A percentile compares a stretch with the other conserved stretches of the same genome.
Evolutionary conservation across 768 basidiomycete genomes (phyloP).

Genomic region (Mycena filopes): DNA sequence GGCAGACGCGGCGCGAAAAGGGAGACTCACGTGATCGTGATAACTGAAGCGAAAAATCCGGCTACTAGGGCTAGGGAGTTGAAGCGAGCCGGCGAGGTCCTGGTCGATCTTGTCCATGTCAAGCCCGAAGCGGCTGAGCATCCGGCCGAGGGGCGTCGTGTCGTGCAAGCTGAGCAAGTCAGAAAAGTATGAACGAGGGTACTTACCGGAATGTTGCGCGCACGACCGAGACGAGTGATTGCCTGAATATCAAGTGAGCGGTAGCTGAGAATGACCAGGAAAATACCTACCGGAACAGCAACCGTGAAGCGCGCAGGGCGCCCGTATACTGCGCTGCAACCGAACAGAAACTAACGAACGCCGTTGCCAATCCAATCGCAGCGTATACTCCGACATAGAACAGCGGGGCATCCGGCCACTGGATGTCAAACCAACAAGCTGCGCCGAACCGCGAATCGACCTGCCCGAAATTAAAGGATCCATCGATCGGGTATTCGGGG

Average conservation of each 20-base stretch:
- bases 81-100: no score
- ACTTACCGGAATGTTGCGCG: conserved; percentile 67
- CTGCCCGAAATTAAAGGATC: no score
- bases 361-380: conserved; percentile 60
- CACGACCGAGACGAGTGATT: conserved; percentile 60
- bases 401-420: no score
- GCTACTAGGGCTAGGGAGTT: conserved; percentile 52
- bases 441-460: no score
- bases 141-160: conserved; percentile 80
- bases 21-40: not conserved
- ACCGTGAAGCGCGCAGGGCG: conserved; percentile 52
- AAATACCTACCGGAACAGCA: conserved; percentile 47
- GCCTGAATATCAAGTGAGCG: conserved; percentile 11
- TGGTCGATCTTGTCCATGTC: no score
- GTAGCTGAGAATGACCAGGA: no score
- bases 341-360: conserved; percentile 56
- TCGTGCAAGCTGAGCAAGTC: conserved; percentile 42
- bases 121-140: conserved; percentile 78
- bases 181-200: not conserved
- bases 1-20: not conserved
- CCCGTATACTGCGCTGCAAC: conserved; percentile 65
- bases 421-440: no score
- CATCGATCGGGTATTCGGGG: no score
- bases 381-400: conserved; percentile 75
- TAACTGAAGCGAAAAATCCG: conserved; percentile 76